Evolutionary conservation across 2,329 filamentous ascomycete genomes (phyloP).

Genomic region (Trichoderma brevicompactum): DNA sequence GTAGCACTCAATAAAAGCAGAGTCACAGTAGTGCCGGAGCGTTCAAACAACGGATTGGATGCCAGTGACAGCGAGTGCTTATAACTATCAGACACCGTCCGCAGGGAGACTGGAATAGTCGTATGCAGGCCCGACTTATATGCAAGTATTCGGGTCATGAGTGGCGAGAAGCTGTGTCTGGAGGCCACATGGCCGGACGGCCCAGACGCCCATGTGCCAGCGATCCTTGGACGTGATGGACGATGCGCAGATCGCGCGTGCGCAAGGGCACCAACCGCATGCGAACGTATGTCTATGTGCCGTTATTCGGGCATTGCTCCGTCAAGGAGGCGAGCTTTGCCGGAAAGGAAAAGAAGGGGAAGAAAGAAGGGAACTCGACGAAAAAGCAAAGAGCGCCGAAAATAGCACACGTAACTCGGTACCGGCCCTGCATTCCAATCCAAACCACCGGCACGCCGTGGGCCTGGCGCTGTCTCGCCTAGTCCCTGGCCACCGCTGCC

Average conservation of each 20-base stretch:
- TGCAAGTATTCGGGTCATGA: conserved; percentile 25
- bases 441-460: conserved; percentile 13
- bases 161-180: conserved; percentile 21
- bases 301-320: background rate
- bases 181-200: conserved; percentile 21
- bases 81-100: conserved; percentile 5
- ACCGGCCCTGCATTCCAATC: conserved; percentile 12
- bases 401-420: background rate
- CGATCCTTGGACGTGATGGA: conserved; percentile 20
- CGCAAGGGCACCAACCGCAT: conserved; percentile 19
- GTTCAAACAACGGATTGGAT: background rate
- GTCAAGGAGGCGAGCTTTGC: background rate
- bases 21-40: background rate
- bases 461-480: conserved; percentile 19
- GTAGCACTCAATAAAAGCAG: background rate
- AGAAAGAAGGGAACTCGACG: background rate
- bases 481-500: conserved; percentile 16
- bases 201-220: conserved; percentile 25
- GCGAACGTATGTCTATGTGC: background rate
- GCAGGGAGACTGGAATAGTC: conserved; percentile 18
- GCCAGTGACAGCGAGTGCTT: background rate
- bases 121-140: conserved; percentile 3
- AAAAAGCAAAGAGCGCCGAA: background rate
- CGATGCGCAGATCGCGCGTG: conserved; percentile 16
- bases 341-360: background rate